Percentiles rank a stretch among this genome's conserved stretches.
Evolutionary conservation across 2,329 filamentous ascomycete genomes (phyloP).

Genomic region (Fusarium tjaetaba): DNA sequence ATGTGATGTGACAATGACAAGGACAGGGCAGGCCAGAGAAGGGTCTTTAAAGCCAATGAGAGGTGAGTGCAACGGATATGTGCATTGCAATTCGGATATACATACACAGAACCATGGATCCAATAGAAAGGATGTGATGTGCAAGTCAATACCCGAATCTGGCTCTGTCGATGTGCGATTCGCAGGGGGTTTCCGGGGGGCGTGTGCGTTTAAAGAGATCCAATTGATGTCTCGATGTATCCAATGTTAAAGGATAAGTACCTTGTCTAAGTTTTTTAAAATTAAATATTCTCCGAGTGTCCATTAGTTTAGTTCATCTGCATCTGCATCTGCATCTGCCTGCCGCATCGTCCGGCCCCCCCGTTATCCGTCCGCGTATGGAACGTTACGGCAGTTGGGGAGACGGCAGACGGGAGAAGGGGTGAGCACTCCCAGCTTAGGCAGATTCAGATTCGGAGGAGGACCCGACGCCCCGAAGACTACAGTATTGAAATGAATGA

Average conservation of each 20-base stretch:
- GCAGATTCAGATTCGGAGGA: background rate
- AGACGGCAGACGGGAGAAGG: background rate
- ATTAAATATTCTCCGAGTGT: conserved; percentile 1
- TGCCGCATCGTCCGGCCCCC: background rate
- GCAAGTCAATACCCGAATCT: conserved; percentile 12
- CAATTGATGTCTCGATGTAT: background rate
- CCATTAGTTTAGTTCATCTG: background rate
- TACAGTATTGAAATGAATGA: background rate
- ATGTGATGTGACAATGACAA: background rate
- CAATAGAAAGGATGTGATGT: conserved; percentile 16
- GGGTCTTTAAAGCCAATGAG: conserved; percentile 1
- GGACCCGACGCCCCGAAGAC: conserved; percentile 3
- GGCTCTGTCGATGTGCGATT: conserved; percentile 6
- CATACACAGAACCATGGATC: background rate
- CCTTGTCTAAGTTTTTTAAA: background rate
- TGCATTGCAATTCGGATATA: background rate
- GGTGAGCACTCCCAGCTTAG: background rate
- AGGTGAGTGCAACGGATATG: background rate
- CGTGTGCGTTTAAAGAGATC: conserved; percentile 1
- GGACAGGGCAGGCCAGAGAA: background rate
- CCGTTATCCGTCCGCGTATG: background rate
- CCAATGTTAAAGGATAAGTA: background rate
- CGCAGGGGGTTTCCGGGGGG: conserved; percentile 21
- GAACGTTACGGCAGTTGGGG: background rate
- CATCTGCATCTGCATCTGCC: background rate